These are phyloP conservation scores for Populus simonii DNA, from an alignment of 345 rosid species.

Conservation along the genomic window DNA sequence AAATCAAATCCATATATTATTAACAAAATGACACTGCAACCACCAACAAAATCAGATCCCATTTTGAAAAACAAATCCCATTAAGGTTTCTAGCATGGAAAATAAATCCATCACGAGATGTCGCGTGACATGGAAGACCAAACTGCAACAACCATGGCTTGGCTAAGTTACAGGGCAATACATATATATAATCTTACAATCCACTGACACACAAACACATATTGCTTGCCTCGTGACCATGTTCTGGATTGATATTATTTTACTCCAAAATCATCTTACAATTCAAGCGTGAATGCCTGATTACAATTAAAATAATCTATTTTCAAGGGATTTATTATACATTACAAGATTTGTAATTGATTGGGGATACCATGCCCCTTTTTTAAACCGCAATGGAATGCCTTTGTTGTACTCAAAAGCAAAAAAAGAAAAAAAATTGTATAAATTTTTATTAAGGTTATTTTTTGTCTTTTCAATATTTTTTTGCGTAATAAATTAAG, in stretches of 20 bases:
- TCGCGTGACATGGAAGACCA: not conserved
- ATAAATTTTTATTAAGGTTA: too few species aligned
- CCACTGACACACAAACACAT: not conserved
- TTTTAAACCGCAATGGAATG: too few species aligned
- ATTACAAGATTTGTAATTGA: too few species aligned
- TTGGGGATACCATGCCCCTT: too few species aligned
- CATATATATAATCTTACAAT: too few species aligned
- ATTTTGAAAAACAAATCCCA: not conserved
- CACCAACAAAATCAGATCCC: slow-evolving; percentile 15
- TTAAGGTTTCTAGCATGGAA: not conserved
- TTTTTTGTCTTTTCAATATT: too few species aligned
- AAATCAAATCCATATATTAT: not conserved
- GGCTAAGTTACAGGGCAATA: not conserved
- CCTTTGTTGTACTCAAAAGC: too few species aligned
- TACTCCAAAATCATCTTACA: not conserved
- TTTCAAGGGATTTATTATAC: too few species aligned
- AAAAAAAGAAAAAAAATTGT: too few species aligned
- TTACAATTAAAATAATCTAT: too few species aligned
- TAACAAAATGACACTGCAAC: not conserved
- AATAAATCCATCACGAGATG: slow-evolving; percentile 26
- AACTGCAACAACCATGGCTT: not conserved
- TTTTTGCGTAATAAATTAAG: too few species aligned
- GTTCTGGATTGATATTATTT: slow-evolving; percentile 14
- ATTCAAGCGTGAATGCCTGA: not conserved
- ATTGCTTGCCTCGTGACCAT: slow-evolving; percentile 21